Base-by-base conservation (phyloP, 2,329 filamentous ascomycete genomes). In the Pseudogymnoascus verrucosus region DNA sequence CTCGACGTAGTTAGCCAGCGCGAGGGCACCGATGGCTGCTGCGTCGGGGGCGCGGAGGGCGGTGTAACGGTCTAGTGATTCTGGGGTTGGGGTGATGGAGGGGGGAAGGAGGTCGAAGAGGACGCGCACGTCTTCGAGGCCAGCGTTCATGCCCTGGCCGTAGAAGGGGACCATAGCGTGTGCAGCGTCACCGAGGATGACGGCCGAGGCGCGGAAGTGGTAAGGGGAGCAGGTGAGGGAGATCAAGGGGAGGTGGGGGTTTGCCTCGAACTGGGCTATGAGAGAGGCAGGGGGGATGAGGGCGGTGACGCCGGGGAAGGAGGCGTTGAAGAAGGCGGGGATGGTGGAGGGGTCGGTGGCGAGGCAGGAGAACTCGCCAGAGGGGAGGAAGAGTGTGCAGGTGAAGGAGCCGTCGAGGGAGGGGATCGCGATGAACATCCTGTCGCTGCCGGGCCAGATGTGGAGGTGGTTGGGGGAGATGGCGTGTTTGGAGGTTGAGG, bases 111-210 rank as follows among this genome's bases (percentile, higher is more conserved):
- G 81, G 0, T 87, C 85, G 76, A 96, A 99, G 0, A 99, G 83
- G 4, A 96, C 87, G 6, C 89, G 87, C 11, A 99, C 92, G 71
- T 97, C 93, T 77, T 99, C 95, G 44, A 99, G 84, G 0, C 95
- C 95, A 0, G 95, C 90, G 72, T 99, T 99, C 87, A 99, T 96
- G 39, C 95, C 95, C 75, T 99, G 95, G 0, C 95, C 95, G 75
- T 98, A 99, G 76, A 99, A 99, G 0, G 95, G 95, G 0, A 99
- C 92, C 88, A 99, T 97, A 64, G 96, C 95, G 74, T 99, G 95
- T 0, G 95, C 93, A 6, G 95, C 92, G 73, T 99, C 95, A 64
- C 95, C 95, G 37, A 99, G 74, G 60, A 99, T 91, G 65, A 96
- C 91, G 34, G 84, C 91, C 0, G 87, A 89, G 23, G 86, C 85